Evolutionary conservation across 345 rosid genomes (phyloP).

Genomic region (Rhodamnia argentea): DNA sequence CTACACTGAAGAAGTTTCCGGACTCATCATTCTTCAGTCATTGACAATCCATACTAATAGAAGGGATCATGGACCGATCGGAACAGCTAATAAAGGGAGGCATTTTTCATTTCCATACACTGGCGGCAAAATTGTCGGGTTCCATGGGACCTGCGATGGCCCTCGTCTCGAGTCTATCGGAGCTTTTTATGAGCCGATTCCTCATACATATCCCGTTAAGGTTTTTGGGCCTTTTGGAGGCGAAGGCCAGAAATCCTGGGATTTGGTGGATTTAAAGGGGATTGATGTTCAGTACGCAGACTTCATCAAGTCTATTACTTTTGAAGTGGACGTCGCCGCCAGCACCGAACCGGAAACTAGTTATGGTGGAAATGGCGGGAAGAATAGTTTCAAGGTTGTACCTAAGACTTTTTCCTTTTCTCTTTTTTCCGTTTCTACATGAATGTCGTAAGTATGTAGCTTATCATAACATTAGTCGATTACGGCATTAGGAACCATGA

Average conservation of each 20-base stretch:
- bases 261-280: not conserved
- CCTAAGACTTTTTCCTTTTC: not conserved
- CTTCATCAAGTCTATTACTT: not conserved
- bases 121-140: not conserved
- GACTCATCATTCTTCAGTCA: not conserved
- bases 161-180: not conserved
- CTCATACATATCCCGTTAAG: not conserved
- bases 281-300: not conserved
- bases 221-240: not conserved
- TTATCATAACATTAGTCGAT: not conserved
- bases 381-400: not conserved
- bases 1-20: not conserved
- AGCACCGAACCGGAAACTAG: not conserved
- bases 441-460: rapidly evolving
- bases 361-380: too few relatives aligned
- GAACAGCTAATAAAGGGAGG: not conserved
- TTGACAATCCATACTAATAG: not conserved
- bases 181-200: not conserved
- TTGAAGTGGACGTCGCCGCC: not conserved
- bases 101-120: not conserved
- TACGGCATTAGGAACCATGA: not conserved
- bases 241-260: not conserved
- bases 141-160: not conserved
- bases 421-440: not conserved
- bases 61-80: not conserved